A percentile compares a stretch with the other conserved stretches of the same genome.
These are phyloP conservation scores for Petunia hybrid DNA, from an alignment of 305 asterid genomes.

Conservation along the genomic window DNA sequence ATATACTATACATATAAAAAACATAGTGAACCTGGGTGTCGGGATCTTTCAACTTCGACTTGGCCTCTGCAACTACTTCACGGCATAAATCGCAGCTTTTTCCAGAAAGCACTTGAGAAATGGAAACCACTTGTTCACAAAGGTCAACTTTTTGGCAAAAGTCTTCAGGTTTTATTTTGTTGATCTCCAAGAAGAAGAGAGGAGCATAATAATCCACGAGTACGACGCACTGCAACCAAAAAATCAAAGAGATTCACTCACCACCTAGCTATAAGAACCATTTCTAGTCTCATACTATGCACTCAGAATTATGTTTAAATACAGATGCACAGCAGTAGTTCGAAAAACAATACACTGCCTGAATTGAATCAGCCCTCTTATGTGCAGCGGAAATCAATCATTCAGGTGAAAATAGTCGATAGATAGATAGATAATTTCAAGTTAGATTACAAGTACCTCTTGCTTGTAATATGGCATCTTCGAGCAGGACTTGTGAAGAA, in stretches of 20 bases:
- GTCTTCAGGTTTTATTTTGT: conserved; percentile 55
- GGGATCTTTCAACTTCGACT: conserved; percentile 85
- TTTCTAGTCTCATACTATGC: not conserved
- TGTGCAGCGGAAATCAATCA: not conserved
- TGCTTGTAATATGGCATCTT: conserved; percentile 66
- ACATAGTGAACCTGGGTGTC: conserved; percentile 76
- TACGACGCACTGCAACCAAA: conserved; percentile 66
- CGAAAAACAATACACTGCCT: not conserved
- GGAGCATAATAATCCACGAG: conserved; percentile 95
- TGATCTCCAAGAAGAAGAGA: conserved; percentile 75
- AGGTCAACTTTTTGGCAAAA: conserved; percentile 74
- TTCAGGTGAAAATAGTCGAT: not conserved
- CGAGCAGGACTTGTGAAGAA: conserved; percentile 81
- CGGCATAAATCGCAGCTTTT: conserved; percentile 81
- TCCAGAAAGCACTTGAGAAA: conserved; percentile 48
- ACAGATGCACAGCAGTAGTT: not conserved
- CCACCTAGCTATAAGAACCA: not conserved
- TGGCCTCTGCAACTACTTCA: conserved; percentile 66
- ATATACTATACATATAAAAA: not conserved
- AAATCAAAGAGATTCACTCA: not conserved
- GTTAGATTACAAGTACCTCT: conserved; percentile 56
- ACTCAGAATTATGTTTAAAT: not conserved
- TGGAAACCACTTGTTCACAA: conserved; percentile 54
- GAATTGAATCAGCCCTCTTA: not conserved
- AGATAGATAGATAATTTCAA: conserved; percentile 3